phyloP scores from a whole-genome alignment of 1,284 basidiomycete species.

The Rhodotorula sp. region DNA sequence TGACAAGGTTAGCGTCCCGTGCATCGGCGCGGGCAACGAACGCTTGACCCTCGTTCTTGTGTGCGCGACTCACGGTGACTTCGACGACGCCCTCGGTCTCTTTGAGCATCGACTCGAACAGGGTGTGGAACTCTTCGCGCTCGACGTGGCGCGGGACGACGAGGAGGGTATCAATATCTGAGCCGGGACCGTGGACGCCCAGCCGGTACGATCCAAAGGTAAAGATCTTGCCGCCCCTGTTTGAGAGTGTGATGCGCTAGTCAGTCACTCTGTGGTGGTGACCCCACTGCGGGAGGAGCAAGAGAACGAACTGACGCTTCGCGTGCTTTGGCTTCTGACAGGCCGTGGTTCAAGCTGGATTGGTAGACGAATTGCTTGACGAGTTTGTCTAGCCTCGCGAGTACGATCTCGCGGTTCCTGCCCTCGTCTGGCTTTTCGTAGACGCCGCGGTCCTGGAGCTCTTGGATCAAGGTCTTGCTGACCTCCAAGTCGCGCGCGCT shows the following conservation, averaged over 20 bases:
- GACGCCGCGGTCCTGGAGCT: constrained; percentile 78
- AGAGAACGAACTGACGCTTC: constrained; percentile 26
- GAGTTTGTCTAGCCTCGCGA: constrained; percentile 82
- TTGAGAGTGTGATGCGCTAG: constrained; percentile 46
- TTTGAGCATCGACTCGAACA: constrained; percentile 85
- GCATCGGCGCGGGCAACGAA: too few species aligned
- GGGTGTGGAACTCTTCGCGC: constrained; percentile 91
- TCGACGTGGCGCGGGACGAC: constrained; percentile 96
- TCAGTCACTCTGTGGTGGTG: background rate
- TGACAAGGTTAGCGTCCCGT: background rate
- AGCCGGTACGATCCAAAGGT: constrained; percentile 85
- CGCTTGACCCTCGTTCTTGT: too few species aligned
- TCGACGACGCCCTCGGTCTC: constrained; percentile 83
- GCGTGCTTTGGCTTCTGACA: constrained; percentile 35
- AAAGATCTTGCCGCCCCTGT: constrained; percentile 94
- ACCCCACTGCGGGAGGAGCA: background rate
- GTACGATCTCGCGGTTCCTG: constrained; percentile 82
- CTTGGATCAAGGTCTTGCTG: constrained; percentile 82
- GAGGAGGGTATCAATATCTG: constrained; percentile 98
- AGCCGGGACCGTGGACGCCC: constrained; percentile 92
- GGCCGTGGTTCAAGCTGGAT: constrained; percentile 61
- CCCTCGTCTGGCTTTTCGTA: constrained; percentile 91
- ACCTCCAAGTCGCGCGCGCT: constrained; percentile 67
- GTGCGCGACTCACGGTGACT: constrained; percentile 83
- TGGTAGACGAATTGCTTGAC: constrained; percentile 92